phyloP scores from a whole-genome alignment of 2,329 filamentous ascomycete genomes.

The Neofusicoccum cordaticola region DNA sequence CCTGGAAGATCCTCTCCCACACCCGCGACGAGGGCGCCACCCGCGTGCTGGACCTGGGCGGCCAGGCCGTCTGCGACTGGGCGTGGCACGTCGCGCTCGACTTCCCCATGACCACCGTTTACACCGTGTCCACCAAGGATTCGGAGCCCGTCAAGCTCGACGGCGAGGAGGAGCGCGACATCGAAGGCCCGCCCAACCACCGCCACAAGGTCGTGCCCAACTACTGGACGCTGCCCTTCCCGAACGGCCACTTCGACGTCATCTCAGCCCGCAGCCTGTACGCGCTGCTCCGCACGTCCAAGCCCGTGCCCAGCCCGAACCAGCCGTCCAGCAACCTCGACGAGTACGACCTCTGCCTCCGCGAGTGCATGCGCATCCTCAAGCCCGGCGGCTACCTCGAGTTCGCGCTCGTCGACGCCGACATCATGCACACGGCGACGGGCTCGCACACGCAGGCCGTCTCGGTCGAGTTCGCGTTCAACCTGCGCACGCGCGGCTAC shows the following conservation, averaged over 20 bases:
- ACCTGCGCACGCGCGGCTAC: conserved; percentile 84
- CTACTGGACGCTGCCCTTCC: conserved; percentile 80
- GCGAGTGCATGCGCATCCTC: conserved; percentile 84
- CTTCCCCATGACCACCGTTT: conserved; percentile 81
- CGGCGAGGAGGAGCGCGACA: conserved; percentile 47
- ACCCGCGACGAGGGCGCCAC: conserved; percentile 64
- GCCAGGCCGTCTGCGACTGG: conserved; percentile 85
- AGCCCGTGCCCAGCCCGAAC: conserved; percentile 45
- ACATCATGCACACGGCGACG: conserved; percentile 81
- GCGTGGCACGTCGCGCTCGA: conserved; percentile 89
- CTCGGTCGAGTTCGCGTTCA: conserved; percentile 87
- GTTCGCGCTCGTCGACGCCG: conserved; percentile 84
- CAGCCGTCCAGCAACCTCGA: conserved; percentile 46
- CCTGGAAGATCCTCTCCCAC: conserved; percentile 44
- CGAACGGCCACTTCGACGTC: conserved; percentile 82
- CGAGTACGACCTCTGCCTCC: conserved; percentile 82
- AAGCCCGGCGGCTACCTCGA: conserved; percentile 93
- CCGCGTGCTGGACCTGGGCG: conserved; percentile 80
- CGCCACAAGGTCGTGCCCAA: conserved; percentile 74
- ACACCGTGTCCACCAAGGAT: conserved; percentile 70
- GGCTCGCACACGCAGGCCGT: conserved; percentile 77
- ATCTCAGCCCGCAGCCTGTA: conserved; percentile 87
- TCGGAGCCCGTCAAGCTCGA: conserved; percentile 33
- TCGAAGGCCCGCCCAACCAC: conserved; percentile 81
- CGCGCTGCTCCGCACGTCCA: conserved; percentile 69